Base-by-base conservation (phyloP, 805 yeast species). In the Jamesozyma gamospora region DNA sequence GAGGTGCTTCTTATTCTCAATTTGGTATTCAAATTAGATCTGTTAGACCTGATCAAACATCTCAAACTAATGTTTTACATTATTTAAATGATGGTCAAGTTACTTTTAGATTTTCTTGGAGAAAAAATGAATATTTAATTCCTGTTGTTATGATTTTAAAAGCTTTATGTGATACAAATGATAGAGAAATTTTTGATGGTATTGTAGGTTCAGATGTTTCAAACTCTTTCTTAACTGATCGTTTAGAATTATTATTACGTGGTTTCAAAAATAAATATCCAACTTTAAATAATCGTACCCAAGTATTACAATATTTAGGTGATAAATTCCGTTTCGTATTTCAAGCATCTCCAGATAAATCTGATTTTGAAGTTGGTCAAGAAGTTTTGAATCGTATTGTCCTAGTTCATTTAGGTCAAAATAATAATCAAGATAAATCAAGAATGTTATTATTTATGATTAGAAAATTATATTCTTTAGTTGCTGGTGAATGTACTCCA, bases 21-120 rank as follows among this genome's bases (percentile, higher is more conserved):
- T 92, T 65, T 51, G 98, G 98, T 79, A 77, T 92, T 45, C 96
- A 88, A 67, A 82, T 92, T 45, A 77, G 98, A 66, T 77, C 82
- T 45, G 96, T 87, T 2, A 77, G 98, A 59, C 94, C 95, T 4
- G 98, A 92, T 64, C 97, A 92, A 68, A 83, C 96, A 15, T 88
- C 98, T 16, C 96, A 88, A 65, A 87, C 97, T 4, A 92, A 90
- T 58, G 97, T 88, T n/a, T 70, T 92, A 58, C 98, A 92, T 63
- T 92, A 92, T 61, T 74, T 92, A 55, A 82, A 76, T 53, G 96
- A 92, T 56, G 98, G 98, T 66, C 90, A 83, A 55, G 95, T 88
- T 41, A 88, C 96, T 2, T 86, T 92, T 70, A 74, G 98, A 60
- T 92, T 92, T 59, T 83, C 96, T 5, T 92, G 97, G 97, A 77